Base-by-base conservation (phyloP, 2,329 filamentous ascomycete genomes). In the Achaetomium macrosporum region DNA sequence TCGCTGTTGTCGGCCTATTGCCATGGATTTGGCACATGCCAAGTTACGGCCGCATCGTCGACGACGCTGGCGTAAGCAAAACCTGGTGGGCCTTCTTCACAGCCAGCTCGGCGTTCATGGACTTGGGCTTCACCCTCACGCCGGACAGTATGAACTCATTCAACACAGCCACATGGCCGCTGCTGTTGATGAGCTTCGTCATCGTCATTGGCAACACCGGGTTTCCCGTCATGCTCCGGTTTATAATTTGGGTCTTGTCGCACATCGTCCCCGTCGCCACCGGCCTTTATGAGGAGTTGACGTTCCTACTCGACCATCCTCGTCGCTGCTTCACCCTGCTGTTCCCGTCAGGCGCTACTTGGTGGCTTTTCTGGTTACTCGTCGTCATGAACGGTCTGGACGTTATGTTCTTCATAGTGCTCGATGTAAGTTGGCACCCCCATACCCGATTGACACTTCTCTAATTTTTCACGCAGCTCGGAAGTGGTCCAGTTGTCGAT, bases 41-140 rank as follows among this genome's bases (percentile, higher is more conserved):
- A 0, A 73, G 70, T 2, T 96, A 88, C 68, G 83, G 82, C 5
- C 60, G 73, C 0, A 66, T 92, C 15, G 80, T 96, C n/a, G 73
- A 78, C 1, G 69, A 66, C 0, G 76, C 73, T 47, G 83, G 82
- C 9, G 73, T 88, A 60, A 84, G 77, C 52, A 82, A 82, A 39
- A 79, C 81, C 0, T 99, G 93, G 93, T 99, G 93, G 87, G 90
- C 82, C 0, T 83, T 99, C 61, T 99, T 92, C 71, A 96, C 89
- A 0, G 74, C 90, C 13, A 89, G 83, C 45, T 93, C 90, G 39
- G 81, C 90, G 51, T 96, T 99, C 70, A 96, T 92, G 70, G 92
- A 99, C 72, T 73, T 97, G n/a, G 93, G 93, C 11, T 92, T 90
- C 62, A 92, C 91, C 1, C 74, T 99, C 59, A 97, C 90, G 0